A percentile compares a stretch with the other conserved stretches of the same genome.
phyloP scores from a whole-genome alignment of 345 rosid species.

The Schrenkiella parvula region DNA sequence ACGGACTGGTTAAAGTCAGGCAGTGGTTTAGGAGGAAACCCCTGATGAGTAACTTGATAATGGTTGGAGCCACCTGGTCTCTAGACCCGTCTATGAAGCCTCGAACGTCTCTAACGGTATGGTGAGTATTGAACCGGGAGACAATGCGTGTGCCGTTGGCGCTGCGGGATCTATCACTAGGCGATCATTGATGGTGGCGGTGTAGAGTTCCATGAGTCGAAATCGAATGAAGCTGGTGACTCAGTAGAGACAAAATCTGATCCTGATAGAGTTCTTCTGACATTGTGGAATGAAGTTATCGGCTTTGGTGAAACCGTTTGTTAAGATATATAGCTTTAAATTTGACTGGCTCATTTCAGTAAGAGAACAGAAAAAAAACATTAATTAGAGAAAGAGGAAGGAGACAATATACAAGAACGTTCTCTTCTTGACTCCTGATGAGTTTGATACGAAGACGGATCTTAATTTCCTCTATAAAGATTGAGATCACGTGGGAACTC shows the following conservation, averaged over 20 bases:
- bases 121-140: conserved; percentile 29
- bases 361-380: neutral
- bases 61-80: conserved; percentile 47
- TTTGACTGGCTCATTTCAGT: neutral
- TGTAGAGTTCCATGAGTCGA: conserved; percentile 18
- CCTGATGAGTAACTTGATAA: conserved; percentile 68
- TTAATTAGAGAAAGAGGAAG: neutral
- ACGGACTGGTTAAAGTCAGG: conserved; percentile 57
- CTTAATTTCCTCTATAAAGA: conserved; percentile 16
- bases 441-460: conserved; percentile 47
- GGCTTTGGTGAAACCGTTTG: conserved; percentile 48
- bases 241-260: conserved; percentile 22
- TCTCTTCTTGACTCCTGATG: conserved; percentile 49
- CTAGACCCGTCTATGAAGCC: conserved; percentile 57
- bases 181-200: conserved; percentile 41
- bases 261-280: conserved; percentile 51
- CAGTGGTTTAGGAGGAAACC: conserved; percentile 71
- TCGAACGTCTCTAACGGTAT: conserved; percentile 57
- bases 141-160: neutral
- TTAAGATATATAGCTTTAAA: neutral
- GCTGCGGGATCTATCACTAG: conserved; percentile 45
- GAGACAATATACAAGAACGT: conserved; percentile 37
- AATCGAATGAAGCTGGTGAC: conserved; percentile 28
- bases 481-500: conserved; percentile 48
- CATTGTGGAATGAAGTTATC: conserved; percentile 43